A percentile compares a stretch with the other conserved stretches of the same genome.
Conservation (phyloP, 331 rosid species). For the Quercus phellos region DNA sequence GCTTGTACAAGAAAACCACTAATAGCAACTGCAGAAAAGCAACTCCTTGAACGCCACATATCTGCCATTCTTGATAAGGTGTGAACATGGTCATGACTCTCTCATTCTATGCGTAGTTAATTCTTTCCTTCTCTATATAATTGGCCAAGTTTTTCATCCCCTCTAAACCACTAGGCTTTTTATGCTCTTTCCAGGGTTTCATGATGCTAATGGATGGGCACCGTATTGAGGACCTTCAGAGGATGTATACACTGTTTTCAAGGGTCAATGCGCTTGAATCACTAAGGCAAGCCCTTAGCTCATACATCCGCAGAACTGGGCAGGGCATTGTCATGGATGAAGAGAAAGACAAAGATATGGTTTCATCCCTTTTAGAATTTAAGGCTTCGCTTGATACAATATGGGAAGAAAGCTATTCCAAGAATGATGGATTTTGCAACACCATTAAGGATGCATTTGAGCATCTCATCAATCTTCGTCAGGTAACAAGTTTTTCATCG, state of each 20-base stretch:
- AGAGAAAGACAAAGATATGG: slow-evolving; percentile 98
- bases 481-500: slow-evolving; percentile 48
- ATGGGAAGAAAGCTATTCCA: slow-evolving; percentile 94
- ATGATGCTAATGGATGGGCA: slow-evolving; percentile 89
- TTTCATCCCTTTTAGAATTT: slow-evolving; percentile 83
- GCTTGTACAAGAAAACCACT: slow-evolving; percentile 86
- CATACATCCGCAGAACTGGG: slow-evolving; percentile 83
- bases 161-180: not conserved
- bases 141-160: not conserved
- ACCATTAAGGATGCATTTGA: slow-evolving; percentile 94
- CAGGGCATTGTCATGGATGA: slow-evolving; percentile 93
- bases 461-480: slow-evolving; percentile 95
- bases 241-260: slow-evolving; percentile 73
- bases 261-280: slow-evolving; percentile 95
- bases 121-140: not conserved
- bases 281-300: slow-evolving; percentile 78
- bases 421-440: slow-evolving; percentile 85
- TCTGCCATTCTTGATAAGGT: slow-evolving; percentile 97
- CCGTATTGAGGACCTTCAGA: slow-evolving; percentile 88
- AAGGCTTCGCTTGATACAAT: slow-evolving; percentile 88
- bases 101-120: slow-evolving; percentile 1
- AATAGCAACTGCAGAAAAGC: slow-evolving; percentile 86
- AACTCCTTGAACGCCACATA: slow-evolving; percentile 92
- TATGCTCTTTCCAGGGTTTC: slow-evolving; percentile 56
- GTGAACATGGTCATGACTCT: slow-evolving; percentile 3